Evolutionary conservation across 225 moss, liverwort and hornwort genomes (phyloP), one percentile per base, ranked within the genome.

Genomic region (Lunularia cruciata): DNA sequence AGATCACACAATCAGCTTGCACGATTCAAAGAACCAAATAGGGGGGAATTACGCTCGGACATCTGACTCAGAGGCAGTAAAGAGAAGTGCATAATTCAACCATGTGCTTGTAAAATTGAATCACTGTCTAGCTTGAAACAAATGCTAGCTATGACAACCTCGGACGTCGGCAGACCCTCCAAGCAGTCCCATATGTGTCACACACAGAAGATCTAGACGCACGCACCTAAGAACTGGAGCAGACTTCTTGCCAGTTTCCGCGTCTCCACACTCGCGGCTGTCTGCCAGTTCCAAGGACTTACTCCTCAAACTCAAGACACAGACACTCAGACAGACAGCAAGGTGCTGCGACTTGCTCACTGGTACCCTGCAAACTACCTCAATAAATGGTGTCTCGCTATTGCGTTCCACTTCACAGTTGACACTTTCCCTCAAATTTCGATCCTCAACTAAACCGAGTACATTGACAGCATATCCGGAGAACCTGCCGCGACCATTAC

Each of bases 171-270:
- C 63, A 64, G 63, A 45, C 14, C 45, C 28, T 64, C 63, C 63
- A 30, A 64, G 42, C 26, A 64, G 14, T 46, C 63, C 63, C 63
- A 64, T 63, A 6, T 64, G 13, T 4, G 27, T 45, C 63, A 38
- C 22, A 5, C 6, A 63, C 25, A 19, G 6, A 56, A 25, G 25
- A 61, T 12, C 22, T 7, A 14, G 39, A 30, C 0, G 30, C 18
- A 30, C 63, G 5, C 63, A 64, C 63, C 63, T 26, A 64, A 47
- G 30, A 64, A 64, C 28, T 46, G 63, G 63, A 64, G 63, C 63
- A 64, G 46, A 46, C 15, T 64, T 64, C 45, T 31, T 64, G 63
- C 63, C 63, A 64, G 63, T 46, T 64, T 64, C 30, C 33, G 63
- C 18, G 16, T 43, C 40, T 5, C 15, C 25, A 14, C 42, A 26